Base-by-base conservation (phyloP, 306 rosid species). In the Cercis canadensis region DNA sequence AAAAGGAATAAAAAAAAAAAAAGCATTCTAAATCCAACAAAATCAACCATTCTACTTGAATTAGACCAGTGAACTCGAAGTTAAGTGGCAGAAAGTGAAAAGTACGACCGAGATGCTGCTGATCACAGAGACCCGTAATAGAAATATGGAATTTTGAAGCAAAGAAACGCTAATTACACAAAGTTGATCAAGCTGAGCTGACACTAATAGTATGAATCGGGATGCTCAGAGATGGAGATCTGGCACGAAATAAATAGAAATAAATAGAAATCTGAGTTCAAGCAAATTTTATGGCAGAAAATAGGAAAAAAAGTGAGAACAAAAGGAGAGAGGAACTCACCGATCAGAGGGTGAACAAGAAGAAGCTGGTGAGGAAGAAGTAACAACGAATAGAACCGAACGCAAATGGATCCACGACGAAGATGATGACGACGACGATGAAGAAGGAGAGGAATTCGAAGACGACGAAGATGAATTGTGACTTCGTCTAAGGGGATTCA, bases 331-430 rank as follows among this genome's bases (percentile, higher is more conserved):
- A 70, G 64, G 67, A 84, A 89, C 97, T 95, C 90, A 95, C 99
- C 99, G 99, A 95, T 95, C 97, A 79, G 99, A 84, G 53, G 80
- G 78, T 67, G 97, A 86, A 69, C 93, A 89, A 88, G 91, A 89
- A 75, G 92, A 82, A 87, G 96, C 97, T 78, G 99, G 96, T 71
- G 99, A 95, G 78, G 99, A 95, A 72, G 99, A 89, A 73, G 89
- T 76, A 44, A 95, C 97, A 67, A 95, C 91, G 72, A 95, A 89
- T 65, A 95, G 86, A 86, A 92, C 99, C 90, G 99, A 95, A 85
- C 99, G 96, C 89, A 95, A 84, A 72, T 86, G 96, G 89, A 95
- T 87, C 99, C 99, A 94, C 75, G 98, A 94, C 41, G 92, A 92
- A 15, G 90, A 81, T 16, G 91, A 72, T 1, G 97, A 76, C 8